Evolutionary conservation across 768 basidiomycete genomes (phyloP).

Genomic region (Hericium alpestre): DNA sequence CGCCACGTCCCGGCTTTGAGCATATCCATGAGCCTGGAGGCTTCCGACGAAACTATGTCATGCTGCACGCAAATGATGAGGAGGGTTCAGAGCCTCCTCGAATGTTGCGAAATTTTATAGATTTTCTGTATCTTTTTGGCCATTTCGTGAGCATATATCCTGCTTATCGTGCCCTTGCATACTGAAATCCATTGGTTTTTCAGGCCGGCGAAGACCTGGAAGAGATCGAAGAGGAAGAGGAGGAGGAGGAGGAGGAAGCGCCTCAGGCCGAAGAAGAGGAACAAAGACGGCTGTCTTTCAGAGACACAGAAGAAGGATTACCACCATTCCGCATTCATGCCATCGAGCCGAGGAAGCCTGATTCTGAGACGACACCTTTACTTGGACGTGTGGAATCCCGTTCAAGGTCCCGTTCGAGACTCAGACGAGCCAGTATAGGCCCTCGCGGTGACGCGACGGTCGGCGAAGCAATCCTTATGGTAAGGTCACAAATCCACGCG

Average conservation of each 20-base stretch:
- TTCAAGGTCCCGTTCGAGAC: conserved; percentile 44
- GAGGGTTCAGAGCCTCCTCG: conserved; percentile 38
- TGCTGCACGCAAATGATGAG: conserved; percentile 52
- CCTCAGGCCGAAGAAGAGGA: neutral
- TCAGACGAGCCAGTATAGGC: conserved; percentile 46
- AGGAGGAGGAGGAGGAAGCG: conserved; percentile 25
- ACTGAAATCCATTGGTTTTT: conserved; percentile 2
- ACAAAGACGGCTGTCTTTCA: neutral
- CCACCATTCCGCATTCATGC: conserved; percentile 2
- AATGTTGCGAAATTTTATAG: conserved; percentile 77
- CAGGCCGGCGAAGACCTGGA: conserved; percentile 84
- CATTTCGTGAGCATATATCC: conserved; percentile 65
- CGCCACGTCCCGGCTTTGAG: conserved; percentile 70
- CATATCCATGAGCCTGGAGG: conserved; percentile 95
- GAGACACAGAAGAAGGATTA: neutral
- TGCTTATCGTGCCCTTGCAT: neutral
- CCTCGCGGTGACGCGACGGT: conserved; percentile 80
- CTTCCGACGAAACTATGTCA: conserved; percentile 82
- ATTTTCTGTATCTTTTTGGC: conserved; percentile 90
- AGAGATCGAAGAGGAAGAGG: conserved; percentile 52
- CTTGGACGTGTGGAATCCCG: conserved; percentile 26
- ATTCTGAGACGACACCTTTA: conserved; percentile 45
- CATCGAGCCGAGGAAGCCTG: conserved; percentile 9
- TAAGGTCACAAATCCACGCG: conserved; percentile 21
- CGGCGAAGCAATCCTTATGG: conserved; percentile 89